phyloP scores from a whole-genome alignment of 2,329 filamentous ascomycete species.

The Emmonsia crescens region DNA sequence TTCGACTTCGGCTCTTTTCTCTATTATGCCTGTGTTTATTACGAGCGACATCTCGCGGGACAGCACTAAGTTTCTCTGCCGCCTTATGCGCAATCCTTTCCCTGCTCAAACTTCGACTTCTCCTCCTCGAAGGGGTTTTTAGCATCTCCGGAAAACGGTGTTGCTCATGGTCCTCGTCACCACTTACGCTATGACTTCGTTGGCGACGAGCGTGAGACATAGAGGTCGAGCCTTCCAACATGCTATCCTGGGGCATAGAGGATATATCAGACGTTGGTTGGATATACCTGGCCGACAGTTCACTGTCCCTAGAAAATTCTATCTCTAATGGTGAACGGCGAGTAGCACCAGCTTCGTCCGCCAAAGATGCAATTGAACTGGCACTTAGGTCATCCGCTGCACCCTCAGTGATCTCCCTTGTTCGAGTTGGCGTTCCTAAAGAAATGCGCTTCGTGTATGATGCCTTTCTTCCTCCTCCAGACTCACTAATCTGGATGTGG shows the following conservation, averaged over 20 bases:
- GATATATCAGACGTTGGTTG: slow-evolving; percentile 76
- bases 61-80: slow-evolving; percentile 53
- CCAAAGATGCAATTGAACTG: slow-evolving; percentile 65
- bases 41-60: slow-evolving; percentile 37
- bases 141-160: slow-evolving; percentile 30
- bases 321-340: slow-evolving; percentile 69
- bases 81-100: slow-evolving; percentile 58
- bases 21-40: slow-evolving; percentile 32
- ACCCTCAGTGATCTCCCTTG: slow-evolving; percentile 24
- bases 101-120: slow-evolving; percentile 49
- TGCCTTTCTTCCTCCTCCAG: slow-evolving; percentile 59
- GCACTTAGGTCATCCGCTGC: slow-evolving; percentile 52
- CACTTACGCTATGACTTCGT: slow-evolving; percentile 52
- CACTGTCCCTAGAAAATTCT: slow-evolving; percentile 64
- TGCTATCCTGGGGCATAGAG: slow-evolving; percentile 62
- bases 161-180: slow-evolving; percentile 32
- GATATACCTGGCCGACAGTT: slow-evolving; percentile 57
- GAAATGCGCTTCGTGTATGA: slow-evolving; percentile 60
- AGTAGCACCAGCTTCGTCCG: slow-evolving; percentile 64
- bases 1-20: slow-evolving; percentile 36
- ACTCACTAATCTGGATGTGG: slow-evolving; percentile 69
- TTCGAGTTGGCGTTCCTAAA: slow-evolving; percentile 37
- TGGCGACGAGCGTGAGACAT: slow-evolving; percentile 37
- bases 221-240: slow-evolving; percentile 46
- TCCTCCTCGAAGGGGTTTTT: slow-evolving; percentile 44